A percentile compares a stretch with the other conserved stretches of the same genome.
Conservation (phyloP, 2,329 filamentous ascomycete genomes). For the Dactylellina sp. region DNA sequence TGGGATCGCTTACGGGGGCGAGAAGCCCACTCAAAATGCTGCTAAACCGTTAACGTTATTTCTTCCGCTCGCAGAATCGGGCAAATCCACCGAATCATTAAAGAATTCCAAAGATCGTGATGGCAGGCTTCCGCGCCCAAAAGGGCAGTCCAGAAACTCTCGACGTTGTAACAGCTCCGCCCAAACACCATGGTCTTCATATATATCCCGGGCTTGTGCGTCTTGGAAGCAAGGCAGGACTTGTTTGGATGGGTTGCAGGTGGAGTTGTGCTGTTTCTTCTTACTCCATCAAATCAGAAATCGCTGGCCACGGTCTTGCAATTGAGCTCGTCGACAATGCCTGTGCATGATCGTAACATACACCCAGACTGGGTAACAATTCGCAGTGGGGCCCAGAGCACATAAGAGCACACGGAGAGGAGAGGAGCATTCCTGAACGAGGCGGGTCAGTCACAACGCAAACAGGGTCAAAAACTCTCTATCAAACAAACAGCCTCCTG, state of each 20-base stretch:
- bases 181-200: conserved; percentile 19
- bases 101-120: conserved; percentile 50
- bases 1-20: conserved; percentile 49
- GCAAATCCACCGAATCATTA: conserved; percentile 55
- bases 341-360: conserved; percentile 12
- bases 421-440: conserved; percentile 34
- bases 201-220: conserved; percentile 30
- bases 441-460: conserved; percentile 29
- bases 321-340: conserved; percentile 34
- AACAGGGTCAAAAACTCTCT: conserved; percentile 30
- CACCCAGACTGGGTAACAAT: conserved; percentile 24
- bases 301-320: background rate
- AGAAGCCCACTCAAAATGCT: conserved; percentile 32
- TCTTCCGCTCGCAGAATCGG: conserved; percentile 55
- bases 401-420: too few species aligned
- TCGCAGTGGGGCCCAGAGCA: conserved; percentile 14
- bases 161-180: conserved; percentile 38
- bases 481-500: conserved; percentile 43
- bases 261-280: conserved; percentile 50
- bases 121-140: conserved; percentile 47
- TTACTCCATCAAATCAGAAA: conserved; percentile 51
- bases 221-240: conserved; percentile 40
- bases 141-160: conserved; percentile 53
- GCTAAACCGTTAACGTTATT: conserved; percentile 53
- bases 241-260: conserved; percentile 27